These are phyloP conservation scores for Phialophora macrospora DNA, from an alignment of 2,329 filamentous ascomycete genomes.

Conservation along the genomic window DNA sequence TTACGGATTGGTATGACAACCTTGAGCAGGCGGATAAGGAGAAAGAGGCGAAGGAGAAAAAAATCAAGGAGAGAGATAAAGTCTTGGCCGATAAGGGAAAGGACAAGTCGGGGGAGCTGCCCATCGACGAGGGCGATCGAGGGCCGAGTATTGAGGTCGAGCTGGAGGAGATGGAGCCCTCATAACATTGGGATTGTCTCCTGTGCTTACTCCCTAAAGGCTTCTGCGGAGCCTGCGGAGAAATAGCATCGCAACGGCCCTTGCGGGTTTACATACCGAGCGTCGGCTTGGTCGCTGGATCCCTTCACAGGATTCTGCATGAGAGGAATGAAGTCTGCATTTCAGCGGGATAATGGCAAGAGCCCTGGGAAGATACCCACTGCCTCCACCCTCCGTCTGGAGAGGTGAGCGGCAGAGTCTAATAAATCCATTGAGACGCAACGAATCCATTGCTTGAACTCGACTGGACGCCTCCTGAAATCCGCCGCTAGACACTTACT, in stretches of 20 bases:
- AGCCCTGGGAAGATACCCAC: neutral
- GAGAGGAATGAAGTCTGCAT: neutral
- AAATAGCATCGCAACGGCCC: conserved; percentile 23
- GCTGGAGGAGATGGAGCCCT: conserved; percentile 18
- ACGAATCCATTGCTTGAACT: neutral
- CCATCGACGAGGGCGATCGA: conserved; percentile 7
- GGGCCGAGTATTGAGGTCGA: conserved; percentile 25
- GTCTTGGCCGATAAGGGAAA: conserved; percentile 1
- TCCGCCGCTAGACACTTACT: neutral
- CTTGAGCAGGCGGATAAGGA: conserved; percentile 39
- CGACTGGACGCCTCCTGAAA: neutral
- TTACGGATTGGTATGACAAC: conserved; percentile 74
- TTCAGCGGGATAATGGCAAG: neutral
- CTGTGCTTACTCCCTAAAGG: neutral
- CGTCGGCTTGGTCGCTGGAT: neutral
- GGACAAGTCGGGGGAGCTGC: conserved; percentile 3
- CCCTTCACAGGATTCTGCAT: neutral
- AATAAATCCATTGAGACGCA: neutral
- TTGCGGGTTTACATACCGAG: neutral
- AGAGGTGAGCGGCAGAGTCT: neutral
- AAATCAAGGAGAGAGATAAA: conserved; percentile 15
- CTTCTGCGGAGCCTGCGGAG: neutral
- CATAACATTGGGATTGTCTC: neutral
- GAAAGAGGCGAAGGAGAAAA: conserved; percentile 15
- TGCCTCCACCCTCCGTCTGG: neutral